phyloP scores from a whole-genome alignment of 2,329 filamentous ascomycete genomes.

The Aspergillus calidoustus region DNA sequence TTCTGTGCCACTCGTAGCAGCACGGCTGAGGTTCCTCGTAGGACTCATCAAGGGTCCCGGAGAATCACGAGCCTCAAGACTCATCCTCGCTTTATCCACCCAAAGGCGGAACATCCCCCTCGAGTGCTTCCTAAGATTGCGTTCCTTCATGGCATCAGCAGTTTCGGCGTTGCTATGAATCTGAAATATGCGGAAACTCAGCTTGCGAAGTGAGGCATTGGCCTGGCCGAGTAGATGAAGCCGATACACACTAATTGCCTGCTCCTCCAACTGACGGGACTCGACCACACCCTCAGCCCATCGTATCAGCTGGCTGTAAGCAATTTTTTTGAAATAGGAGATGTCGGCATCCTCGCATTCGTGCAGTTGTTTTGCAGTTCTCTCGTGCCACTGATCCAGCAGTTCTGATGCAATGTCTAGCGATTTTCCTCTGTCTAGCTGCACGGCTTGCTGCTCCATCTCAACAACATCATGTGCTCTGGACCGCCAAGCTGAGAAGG shows the following conservation, averaged over 20 bases:
- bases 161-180: slow-evolving; percentile 56
- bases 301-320: slow-evolving; percentile 42
- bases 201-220: slow-evolving; percentile 55
- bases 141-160: slow-evolving; percentile 56
- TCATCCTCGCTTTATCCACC: slow-evolving; percentile 50
- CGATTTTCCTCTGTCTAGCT: slow-evolving; percentile 40
- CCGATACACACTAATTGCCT: slow-evolving; percentile 53
- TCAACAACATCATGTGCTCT: slow-evolving; percentile 37
- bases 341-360: slow-evolving; percentile 44
- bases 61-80: slow-evolving; percentile 36
- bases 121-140: slow-evolving; percentile 60
- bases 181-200: slow-evolving; percentile 64
- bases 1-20: slow-evolving; percentile 24
- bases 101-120: slow-evolving; percentile 61
- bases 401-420: slow-evolving; percentile 40
- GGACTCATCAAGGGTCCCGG: slow-evolving; percentile 36
- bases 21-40: slow-evolving; percentile 28
- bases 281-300: slow-evolving; percentile 42
- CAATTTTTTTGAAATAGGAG: slow-evolving; percentile 44
- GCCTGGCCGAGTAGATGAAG: slow-evolving; percentile 54
- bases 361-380: slow-evolving; percentile 39
- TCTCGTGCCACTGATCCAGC: slow-evolving; percentile 50
- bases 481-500: slow-evolving; percentile 45
- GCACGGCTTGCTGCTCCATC: slow-evolving; percentile 47
- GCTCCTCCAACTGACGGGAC: slow-evolving; percentile 43